These are phyloP conservation scores for Arachnomyces sp. DNA, from an alignment of 2,329 filamentous ascomycete genomes.

Conservation along the genomic window DNA sequence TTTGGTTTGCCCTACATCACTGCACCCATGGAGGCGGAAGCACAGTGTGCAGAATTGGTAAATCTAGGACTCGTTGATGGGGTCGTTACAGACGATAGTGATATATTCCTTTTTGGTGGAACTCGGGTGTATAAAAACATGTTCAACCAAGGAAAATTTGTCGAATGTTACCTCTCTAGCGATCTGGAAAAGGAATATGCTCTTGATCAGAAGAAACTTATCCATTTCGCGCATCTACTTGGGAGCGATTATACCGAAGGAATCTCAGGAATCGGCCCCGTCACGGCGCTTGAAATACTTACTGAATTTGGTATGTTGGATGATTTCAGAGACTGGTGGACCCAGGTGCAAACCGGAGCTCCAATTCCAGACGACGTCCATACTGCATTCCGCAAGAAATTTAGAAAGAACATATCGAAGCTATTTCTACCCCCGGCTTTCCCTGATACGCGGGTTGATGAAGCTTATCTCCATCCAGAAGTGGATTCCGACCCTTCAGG, in stretches of 20 bases:
- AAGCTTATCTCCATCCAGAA: slow-evolving; percentile 78
- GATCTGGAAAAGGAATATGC: slow-evolving; percentile 88
- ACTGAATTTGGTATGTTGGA: slow-evolving; percentile 72
- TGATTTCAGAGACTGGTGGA: slow-evolving; percentile 86
- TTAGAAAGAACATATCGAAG: slow-evolving; percentile 74
- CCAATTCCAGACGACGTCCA: slow-evolving; percentile 51
- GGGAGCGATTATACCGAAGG: slow-evolving; percentile 95
- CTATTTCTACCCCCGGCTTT: slow-evolving; percentile 78
- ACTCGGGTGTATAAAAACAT: slow-evolving; percentile 98
- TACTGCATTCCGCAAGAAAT: slow-evolving; percentile 70
- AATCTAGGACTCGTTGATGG: slow-evolving; percentile 82
- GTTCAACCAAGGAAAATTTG: slow-evolving; percentile 97
- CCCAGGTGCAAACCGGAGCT: slow-evolving; percentile 64
- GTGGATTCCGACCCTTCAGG: slow-evolving; percentile 70
- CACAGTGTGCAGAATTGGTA: slow-evolving; percentile 91
- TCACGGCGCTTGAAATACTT: slow-evolving; percentile 88
- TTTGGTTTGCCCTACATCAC: slow-evolving; percentile 97
- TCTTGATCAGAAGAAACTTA: slow-evolving; percentile 77
- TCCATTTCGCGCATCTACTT: slow-evolving; percentile 80
- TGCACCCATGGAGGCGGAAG: slow-evolving; percentile 97
- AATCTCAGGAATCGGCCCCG: slow-evolving; percentile 80
- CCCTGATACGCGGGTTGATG: slow-evolving; percentile 67
- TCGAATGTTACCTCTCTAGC: slow-evolving; percentile 81
- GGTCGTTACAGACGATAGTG: slow-evolving; percentile 94
- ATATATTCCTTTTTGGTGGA: slow-evolving; percentile 93